A percentile compares a stretch with the other conserved stretches of the same genome.
Conservation (phyloP, 169 alveolate species). For the Cryptosporidium baileyi region DNA sequence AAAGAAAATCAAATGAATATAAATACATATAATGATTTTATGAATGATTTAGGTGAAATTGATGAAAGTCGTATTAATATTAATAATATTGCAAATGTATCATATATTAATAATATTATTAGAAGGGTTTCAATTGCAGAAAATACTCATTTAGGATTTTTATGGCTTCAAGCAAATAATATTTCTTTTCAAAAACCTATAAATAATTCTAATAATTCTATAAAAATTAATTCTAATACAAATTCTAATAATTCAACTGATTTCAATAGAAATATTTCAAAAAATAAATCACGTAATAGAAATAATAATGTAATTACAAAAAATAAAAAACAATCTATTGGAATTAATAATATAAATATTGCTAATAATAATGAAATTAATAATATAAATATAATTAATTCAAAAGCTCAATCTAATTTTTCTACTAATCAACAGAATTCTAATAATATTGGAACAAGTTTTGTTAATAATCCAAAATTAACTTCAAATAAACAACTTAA, state of each 20-base stretch:
- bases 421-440: not conserved
- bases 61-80: slow-evolving; percentile 13
- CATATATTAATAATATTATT: slow-evolving; percentile 16
- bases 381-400: not conserved
- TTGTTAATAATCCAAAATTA: not conserved
- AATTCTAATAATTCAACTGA: not conserved
- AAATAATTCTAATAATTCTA: not conserved
- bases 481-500: not conserved
- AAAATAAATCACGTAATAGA: slow-evolving; percentile 6
- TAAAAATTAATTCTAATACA: not conserved
- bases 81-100: slow-evolving; percentile 11
- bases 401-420: not conserved
- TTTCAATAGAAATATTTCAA: not conserved
- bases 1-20: not conserved
- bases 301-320: not conserved
- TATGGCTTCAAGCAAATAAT: slow-evolving; percentile 61
- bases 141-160: slow-evolving; percentile 43
- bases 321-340: not conserved
- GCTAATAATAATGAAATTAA: not conserved
- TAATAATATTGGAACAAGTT: not conserved
- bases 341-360: not conserved
- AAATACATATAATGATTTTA: not conserved
- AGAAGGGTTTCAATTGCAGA: slow-evolving; percentile 33
- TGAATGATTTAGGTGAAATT: slow-evolving; percentile 36
- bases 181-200: slow-evolving; percentile 37